Base-by-base conservation (phyloP, 169 alveolate genomes). In the Toxoplasma gondii region DNA sequence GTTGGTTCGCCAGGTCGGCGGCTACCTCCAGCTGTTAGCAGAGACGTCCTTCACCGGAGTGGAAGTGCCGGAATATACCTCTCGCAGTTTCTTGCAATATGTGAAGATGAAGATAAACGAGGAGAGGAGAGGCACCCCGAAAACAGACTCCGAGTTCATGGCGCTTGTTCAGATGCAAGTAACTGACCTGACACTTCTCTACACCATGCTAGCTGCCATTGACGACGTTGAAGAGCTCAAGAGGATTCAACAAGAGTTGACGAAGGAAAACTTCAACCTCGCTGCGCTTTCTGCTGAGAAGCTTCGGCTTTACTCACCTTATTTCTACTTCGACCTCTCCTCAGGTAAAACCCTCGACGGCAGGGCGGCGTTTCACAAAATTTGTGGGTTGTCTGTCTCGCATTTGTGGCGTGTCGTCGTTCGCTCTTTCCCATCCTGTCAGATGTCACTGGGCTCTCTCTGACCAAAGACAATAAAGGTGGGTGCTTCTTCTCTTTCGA, bases 181-280 rank as follows among this genome's bases (percentile, higher is more conserved):
- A n/a, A 78, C 86, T 2, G 86, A 78, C 43, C 49, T 78, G 27
- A 5, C 39, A 45, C 86, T 78, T 16, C 45, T 78, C 29, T 45
- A 31, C n/a, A 27, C 43, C 39, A 78, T 78, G 2, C 39, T n/a
- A 2, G 19, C 49, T 19, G 45, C 49, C 86, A 24, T 78, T n/a
- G 86, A 78, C n/a, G 86, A 78, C 39, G 86, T 78, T 16, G 45
- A 78, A n/a, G 49, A 78, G 45, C 86, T 78, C 49, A n/a, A 38
- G 39, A 36, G 10, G 22, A 19, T 78, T n/a, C 74, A 64, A 31
- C 34, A 64, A 64, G 74, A 64, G n/a, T 27, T 64, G 24, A 22
- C 74, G 34, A 16, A 22, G 34, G n/a, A 64, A 64, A 27, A 64
- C 74, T 64, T 12, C 74, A 64, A 64, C 74, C n/a, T 64, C 74